Conservation (phyloP, 345 rosid genomes). For the Melastoma malabathricum region DNA sequence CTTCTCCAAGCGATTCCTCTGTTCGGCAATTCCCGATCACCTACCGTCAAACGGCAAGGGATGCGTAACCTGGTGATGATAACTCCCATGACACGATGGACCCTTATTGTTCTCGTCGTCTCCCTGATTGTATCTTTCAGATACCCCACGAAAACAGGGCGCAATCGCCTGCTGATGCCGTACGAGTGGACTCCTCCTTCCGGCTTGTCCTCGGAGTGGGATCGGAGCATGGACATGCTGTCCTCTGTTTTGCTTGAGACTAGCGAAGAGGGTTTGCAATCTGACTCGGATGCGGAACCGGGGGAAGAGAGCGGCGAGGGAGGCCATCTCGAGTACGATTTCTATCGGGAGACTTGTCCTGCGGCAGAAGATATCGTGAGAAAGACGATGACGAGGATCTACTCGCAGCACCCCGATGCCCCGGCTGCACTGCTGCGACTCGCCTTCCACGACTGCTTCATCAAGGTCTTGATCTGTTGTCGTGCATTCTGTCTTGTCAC, state of each 20-base stretch:
- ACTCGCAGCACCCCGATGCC: conserved; percentile 11
- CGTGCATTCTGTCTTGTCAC: neutral
- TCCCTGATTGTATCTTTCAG: no score
- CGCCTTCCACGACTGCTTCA: conserved; percentile 37
- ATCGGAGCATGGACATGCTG: no score
- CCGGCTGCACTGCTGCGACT: conserved; percentile 23
- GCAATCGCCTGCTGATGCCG: no score
- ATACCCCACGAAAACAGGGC: no score
- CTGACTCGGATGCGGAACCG: neutral
- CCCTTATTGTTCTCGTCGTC: no score
- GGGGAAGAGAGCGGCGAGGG: neutral
- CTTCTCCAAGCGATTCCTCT: neutral
- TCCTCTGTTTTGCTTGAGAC: no score
- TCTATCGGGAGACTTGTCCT: conserved; percentile 24
- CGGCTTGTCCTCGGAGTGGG: no score
- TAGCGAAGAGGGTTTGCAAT: no score
- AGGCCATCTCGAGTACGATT: conserved; percentile 20
- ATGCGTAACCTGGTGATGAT: no score
- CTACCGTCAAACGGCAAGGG: neutral
- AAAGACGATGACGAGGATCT: conserved; percentile 12
- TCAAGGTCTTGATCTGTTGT: conserved; percentile 8
- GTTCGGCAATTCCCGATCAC: no score
- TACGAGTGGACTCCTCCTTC: no score
- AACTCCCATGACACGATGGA: no score
- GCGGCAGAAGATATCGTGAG: conserved; percentile 24